Evolutionary conservation across 208 protist genomes (phyloP).

Genomic region (Acanthamoeba castellanii): DNA sequence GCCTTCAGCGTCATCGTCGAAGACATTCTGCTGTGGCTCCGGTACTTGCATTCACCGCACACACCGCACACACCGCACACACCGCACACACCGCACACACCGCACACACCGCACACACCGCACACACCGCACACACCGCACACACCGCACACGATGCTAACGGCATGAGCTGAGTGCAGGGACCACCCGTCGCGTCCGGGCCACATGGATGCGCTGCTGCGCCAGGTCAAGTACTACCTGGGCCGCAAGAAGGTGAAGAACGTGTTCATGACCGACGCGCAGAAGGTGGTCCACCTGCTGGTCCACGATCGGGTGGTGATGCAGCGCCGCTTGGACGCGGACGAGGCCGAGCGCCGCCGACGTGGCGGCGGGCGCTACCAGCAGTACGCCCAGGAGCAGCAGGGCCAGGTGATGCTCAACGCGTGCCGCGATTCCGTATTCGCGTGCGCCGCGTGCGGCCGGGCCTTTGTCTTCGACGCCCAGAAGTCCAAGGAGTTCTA

Average conservation of each 20-base stretch:
- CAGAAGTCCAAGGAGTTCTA: too few relatives aligned
- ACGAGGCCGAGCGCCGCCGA: not conserved
- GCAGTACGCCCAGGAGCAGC: not conserved
- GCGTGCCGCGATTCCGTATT: too few relatives aligned
- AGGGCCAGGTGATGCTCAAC: not conserved
- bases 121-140: too few relatives aligned
- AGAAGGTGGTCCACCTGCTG: not conserved
- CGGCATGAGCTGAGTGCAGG: not conserved
- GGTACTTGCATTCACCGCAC: not conserved
- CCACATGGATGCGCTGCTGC: not conserved
- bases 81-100: too few relatives aligned
- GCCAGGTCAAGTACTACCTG: slow-evolving; percentile 14
- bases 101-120: too few relatives aligned
- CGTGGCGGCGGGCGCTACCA: not conserved
- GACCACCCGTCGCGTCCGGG: not conserved
- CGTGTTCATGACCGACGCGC: not conserved
- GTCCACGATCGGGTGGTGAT: not conserved
- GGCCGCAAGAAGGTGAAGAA: not conserved
- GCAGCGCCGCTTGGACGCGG: not conserved
- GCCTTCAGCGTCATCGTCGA: not conserved
- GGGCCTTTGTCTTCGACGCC: too few relatives aligned
- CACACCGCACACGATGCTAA: too few relatives aligned
- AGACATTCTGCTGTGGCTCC: slow-evolving; percentile 3
- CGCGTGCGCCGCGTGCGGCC: too few relatives aligned
- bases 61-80: not conserved